Base-by-base conservation (phyloP, 371 early-diverging fungal species). In the Choanephora cucurbitarum region DNA sequence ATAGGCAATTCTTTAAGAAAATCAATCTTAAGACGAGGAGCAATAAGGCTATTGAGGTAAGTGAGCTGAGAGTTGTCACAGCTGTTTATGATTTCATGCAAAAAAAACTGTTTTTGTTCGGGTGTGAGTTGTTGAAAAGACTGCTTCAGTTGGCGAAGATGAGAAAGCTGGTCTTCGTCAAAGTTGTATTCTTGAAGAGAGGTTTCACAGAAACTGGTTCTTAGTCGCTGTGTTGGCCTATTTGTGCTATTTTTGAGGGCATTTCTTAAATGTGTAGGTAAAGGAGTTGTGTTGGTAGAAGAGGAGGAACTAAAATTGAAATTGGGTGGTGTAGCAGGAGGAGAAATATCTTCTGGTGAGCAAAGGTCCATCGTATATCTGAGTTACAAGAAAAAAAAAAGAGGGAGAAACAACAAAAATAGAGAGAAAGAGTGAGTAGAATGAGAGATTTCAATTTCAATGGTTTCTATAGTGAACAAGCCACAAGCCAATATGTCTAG, bases 1-100 rank as follows among this genome's bases (percentile, higher is more conserved):
- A 88, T 77, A 6, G 93, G 93, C 18, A 93, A 64, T 48, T 85
- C 81, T 48, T 82, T 83, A 2, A 92, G 52, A 65, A 91, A 91
- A 67, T 94, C 93, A 49, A 88, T 83, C 64, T 91, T 91, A 21
- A 94, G 79, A 33, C 75, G 65, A 15, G 87, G 87, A 0, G 82
- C 77, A 53, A 85, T 85, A 21, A 79, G 66, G 44, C 70, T 72
- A 60, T 78, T 75, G 10, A 86, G 65, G 58, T 78, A 79, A 32
- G 80, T 73, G 40, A 86, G 80, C 49, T 85, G 83, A 13, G 78
- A 68, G 45, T 69, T 84, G 49, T 73, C 73, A 63, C 84, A 85
- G 50, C 74, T 62, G 58, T 80, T 73, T 57, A 85, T 66, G n/a
- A 85, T 73, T 48, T 79, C 80, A 50, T 69, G 64, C 3, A 79